A percentile compares a stretch with the other conserved stretches of the same genome.
Conservation (phyloP, 108 stramenopile species). For the Pelagomonas calceolata region DNA sequence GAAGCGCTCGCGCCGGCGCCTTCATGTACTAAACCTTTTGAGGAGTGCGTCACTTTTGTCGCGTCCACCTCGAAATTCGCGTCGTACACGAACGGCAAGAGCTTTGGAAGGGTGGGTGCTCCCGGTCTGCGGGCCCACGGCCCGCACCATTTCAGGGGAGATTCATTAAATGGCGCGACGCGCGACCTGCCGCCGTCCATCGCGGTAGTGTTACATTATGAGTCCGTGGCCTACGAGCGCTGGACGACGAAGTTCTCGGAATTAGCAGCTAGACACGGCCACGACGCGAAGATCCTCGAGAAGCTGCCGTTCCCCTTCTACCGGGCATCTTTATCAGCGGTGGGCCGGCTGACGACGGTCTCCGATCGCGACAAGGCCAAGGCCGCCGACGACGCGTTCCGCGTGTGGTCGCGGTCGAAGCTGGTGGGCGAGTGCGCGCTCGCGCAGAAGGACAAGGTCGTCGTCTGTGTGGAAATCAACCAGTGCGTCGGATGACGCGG, state of each 20-base stretch:
- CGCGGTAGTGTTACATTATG: background rate
- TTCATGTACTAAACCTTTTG: background rate
- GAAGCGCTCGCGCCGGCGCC: background rate
- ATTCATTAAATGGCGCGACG: background rate
- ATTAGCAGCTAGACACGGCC: background rate
- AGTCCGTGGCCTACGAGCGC: background rate
- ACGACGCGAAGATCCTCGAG: background rate
- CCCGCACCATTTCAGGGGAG: background rate
- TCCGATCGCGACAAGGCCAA: background rate
- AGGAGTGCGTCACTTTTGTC: background rate
- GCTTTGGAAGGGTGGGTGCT: background rate
- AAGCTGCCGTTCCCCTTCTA: constrained; percentile 2
- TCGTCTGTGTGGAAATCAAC: too few species aligned
- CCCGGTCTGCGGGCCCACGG: background rate
- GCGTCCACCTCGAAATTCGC: background rate
- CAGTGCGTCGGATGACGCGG: too few species aligned
- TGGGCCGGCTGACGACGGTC: background rate
- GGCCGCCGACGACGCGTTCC: background rate
- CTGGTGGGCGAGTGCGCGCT: background rate
- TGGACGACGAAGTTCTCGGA: background rate
- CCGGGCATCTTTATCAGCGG: background rate
- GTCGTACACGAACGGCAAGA: background rate
- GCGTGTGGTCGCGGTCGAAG: background rate
- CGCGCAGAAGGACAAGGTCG: background rate
- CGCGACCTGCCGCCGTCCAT: background rate